Evolutionary conservation across 2,329 filamentous ascomycete species (phyloP).

Genomic region (Penicillium sp.): DNA sequence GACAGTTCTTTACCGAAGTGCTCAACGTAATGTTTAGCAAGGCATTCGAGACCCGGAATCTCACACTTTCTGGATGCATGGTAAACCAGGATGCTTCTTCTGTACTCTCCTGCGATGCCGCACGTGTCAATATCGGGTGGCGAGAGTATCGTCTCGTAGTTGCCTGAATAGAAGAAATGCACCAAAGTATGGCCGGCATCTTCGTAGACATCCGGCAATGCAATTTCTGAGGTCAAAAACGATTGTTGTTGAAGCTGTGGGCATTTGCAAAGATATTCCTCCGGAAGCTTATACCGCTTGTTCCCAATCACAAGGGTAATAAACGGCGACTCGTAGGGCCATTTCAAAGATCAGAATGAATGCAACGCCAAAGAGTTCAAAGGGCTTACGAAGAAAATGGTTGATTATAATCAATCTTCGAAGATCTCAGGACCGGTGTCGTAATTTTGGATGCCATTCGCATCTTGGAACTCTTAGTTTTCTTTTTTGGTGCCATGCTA

Average conservation of each 20-base stretch:
- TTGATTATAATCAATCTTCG: no score
- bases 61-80: conserved; percentile 18
- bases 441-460: no score
- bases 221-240: not conserved
- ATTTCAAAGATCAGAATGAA: not conserved
- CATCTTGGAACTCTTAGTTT: no score
- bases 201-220: conserved; percentile 25
- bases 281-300: not conserved
- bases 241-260: not conserved
- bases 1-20: conserved; percentile 11
- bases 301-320: not conserved
- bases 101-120: conserved; percentile 12
- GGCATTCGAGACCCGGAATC: conserved; percentile 6
- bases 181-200: conserved; percentile 20
- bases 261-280: not conserved
- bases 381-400: no score
- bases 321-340: not conserved
- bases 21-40: conserved; percentile 13
- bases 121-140: not conserved
- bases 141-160: conserved; percentile 15
- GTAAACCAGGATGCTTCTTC: conserved; percentile 16
- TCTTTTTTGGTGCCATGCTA: no score
- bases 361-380: no score
- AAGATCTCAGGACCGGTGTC: no score
- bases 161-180: conserved; percentile 19